phyloP scores from a whole-genome alignment of 2,329 filamentous ascomycete species.

The Incumbomyces lentus region DNA sequence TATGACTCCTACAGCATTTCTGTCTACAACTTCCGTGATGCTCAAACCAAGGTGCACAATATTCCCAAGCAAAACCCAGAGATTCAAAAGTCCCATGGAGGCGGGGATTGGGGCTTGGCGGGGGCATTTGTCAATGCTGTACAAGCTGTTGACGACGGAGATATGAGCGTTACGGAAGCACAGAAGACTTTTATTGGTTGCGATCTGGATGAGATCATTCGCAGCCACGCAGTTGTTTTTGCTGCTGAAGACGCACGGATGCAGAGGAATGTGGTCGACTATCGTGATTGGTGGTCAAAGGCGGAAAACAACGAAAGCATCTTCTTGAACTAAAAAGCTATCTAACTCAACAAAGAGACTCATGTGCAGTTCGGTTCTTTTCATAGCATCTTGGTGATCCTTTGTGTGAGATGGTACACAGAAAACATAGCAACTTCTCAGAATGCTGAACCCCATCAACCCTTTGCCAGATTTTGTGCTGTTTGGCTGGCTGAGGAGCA shows the following conservation, averaged over 20 bases:
- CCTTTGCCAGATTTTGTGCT: too few species aligned
- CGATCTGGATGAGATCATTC: slow-evolving; percentile 74
- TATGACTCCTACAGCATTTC: slow-evolving; percentile 72
- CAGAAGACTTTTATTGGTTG: slow-evolving; percentile 71
- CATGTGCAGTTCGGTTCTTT: not conserved
- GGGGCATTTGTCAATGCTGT: slow-evolving; percentile 76
- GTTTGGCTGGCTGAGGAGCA: too few species aligned
- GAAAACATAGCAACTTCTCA: not conserved
- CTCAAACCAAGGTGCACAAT: slow-evolving; percentile 42
- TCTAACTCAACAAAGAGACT: not conserved
- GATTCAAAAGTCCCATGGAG: slow-evolving; percentile 55
- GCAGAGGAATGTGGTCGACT: slow-evolving; percentile 60
- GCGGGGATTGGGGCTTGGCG: slow-evolving; percentile 69
- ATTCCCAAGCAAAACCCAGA: slow-evolving; percentile 49
- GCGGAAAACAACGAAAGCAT: slow-evolving; percentile 3
- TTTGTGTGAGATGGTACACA: not conserved
- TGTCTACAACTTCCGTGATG: slow-evolving; percentile 60
- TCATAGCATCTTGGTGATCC: not conserved
- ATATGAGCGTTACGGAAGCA: slow-evolving; percentile 56
- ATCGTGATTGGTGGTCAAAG: slow-evolving; percentile 57
- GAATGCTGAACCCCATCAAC: too few species aligned
- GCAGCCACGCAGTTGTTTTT: slow-evolving; percentile 87
- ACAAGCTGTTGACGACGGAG: slow-evolving; percentile 62
- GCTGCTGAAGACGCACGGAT: slow-evolving; percentile 79
- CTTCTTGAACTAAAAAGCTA: not conserved